Conservation (phyloP, 2,329 filamentous ascomycete genomes). For the Cryphonectria radicalis region DNA sequence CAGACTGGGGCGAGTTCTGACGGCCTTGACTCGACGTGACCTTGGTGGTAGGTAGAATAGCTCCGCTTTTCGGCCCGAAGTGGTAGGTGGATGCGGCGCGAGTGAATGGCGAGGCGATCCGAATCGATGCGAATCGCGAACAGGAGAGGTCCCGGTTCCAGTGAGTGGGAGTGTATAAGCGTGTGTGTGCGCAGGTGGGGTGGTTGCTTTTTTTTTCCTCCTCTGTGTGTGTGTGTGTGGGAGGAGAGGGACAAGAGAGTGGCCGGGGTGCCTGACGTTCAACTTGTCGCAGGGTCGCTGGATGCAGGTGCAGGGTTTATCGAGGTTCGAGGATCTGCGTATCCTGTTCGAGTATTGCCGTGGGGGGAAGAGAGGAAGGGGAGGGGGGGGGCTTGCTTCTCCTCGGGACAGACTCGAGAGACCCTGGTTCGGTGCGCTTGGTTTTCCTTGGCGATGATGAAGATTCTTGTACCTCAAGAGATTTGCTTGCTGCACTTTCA, state of each 20-base stretch:
- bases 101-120: constrained; percentile 10
- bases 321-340: constrained; percentile 7
- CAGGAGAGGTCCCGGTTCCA: background rate
- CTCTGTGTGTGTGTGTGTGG: background rate
- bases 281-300: constrained; percentile 13
- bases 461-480: background rate
- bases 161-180: background rate
- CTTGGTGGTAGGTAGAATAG: constrained; percentile 1
- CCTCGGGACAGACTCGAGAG: background rate
- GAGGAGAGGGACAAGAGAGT: background rate
- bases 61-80: constrained; percentile 16
- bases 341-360: constrained; percentile 7
- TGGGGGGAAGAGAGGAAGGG: background rate
- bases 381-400: background rate
- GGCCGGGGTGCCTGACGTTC: constrained; percentile 13
- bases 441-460: background rate
- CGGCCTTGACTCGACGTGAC: constrained; percentile 3
- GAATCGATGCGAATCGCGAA: constrained; percentile 3
- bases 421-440: background rate
- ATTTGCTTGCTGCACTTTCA: background rate
- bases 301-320: constrained; percentile 5
- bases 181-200: background rate
- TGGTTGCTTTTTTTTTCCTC: background rate
- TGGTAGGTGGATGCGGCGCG: constrained; percentile 10
- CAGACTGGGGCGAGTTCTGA: constrained; percentile 4